Percentiles rank a stretch among this genome's conserved stretches.
These are phyloP conservation scores for Euphorbia peplus DNA, from an alignment of 345 rosid species.

Conservation along the genomic window DNA sequence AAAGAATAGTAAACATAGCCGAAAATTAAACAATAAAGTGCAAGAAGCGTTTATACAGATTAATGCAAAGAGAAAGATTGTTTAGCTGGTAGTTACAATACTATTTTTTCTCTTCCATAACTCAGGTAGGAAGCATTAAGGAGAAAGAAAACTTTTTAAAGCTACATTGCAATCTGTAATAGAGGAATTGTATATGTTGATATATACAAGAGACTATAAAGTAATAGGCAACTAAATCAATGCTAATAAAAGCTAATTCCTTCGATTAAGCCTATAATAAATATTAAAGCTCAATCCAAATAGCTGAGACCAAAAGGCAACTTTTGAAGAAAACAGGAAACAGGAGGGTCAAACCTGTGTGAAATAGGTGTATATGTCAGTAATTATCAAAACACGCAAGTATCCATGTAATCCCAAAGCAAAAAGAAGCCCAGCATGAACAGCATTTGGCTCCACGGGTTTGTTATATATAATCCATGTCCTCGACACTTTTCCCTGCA, in stretches of 20 bases:
- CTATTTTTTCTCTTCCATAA: background rate
- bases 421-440: constrained; percentile 93
- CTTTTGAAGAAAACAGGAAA: background rate
- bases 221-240: too few relatives aligned
- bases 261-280: too few relatives aligned
- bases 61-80: background rate
- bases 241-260: too few relatives aligned
- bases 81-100: background rate
- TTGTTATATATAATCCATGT: constrained; percentile 92
- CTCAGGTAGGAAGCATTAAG: background rate
- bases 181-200: too few relatives aligned
- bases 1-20: constrained; percentile 19
- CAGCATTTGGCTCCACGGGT: constrained; percentile 78
- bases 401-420: constrained; percentile 95
- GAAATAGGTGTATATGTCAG: constrained; percentile 81
- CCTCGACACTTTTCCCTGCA: constrained; percentile 92
- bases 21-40: constrained; percentile 10
- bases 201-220: too few relatives aligned
- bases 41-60: background rate
- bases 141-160: too few relatives aligned
- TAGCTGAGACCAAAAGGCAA: background rate
- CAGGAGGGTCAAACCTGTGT: constrained; percentile 55
- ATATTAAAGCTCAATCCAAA: too few relatives aligned
- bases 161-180: background rate
- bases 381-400: constrained; percentile 65